These are phyloP conservation scores for Wallacemonas sp. DNA, from an alignment of 208 protist species.

Conservation along the genomic window DNA sequence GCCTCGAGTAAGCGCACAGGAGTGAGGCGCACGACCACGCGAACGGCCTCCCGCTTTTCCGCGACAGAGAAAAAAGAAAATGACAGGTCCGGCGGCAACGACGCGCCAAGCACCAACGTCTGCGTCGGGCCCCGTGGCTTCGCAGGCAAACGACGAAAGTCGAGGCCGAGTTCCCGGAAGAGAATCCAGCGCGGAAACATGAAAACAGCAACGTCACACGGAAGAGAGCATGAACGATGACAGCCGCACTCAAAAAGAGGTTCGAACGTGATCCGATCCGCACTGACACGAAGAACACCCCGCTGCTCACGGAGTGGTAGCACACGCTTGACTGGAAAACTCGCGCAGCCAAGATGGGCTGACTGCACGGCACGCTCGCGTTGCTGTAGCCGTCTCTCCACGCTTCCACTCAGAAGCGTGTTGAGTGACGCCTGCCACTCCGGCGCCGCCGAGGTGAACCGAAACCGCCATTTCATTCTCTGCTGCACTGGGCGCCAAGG, in stretches of 20 bases:
- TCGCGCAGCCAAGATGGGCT: conserved; percentile 3
- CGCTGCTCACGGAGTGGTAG: conserved; percentile 49
- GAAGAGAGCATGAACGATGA: conserved; percentile 8
- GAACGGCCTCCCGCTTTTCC: conserved; percentile 23
- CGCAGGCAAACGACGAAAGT: conserved; percentile 20
- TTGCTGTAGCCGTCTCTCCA: not conserved
- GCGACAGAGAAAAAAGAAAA: conserved; percentile 19
- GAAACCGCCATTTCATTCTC: not conserved
- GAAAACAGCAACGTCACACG: conserved; percentile 9
- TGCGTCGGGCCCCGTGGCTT: conserved; percentile 9
- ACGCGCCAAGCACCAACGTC: not conserved
- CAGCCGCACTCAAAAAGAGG: conserved; percentile 25
- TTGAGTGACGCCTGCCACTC: not conserved
- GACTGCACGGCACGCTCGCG: not conserved
- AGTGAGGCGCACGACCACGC: conserved; percentile 14
- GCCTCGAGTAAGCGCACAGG: conserved; percentile 14
- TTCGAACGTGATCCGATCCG: conserved; percentile 18
- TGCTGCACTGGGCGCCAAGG: not conserved
- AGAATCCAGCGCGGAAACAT: conserved; percentile 35
- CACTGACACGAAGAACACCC: conserved; percentile 28
- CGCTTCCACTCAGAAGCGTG: not conserved
- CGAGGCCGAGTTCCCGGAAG: conserved; percentile 40
- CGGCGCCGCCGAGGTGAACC: not conserved
- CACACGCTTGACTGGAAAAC: conserved; percentile 33
- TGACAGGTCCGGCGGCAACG: conserved; percentile 30